These are phyloP conservation scores for Colletotrichum filicis DNA, from an alignment of 2,329 filamentous ascomycete species.

Conservation along the genomic window DNA sequence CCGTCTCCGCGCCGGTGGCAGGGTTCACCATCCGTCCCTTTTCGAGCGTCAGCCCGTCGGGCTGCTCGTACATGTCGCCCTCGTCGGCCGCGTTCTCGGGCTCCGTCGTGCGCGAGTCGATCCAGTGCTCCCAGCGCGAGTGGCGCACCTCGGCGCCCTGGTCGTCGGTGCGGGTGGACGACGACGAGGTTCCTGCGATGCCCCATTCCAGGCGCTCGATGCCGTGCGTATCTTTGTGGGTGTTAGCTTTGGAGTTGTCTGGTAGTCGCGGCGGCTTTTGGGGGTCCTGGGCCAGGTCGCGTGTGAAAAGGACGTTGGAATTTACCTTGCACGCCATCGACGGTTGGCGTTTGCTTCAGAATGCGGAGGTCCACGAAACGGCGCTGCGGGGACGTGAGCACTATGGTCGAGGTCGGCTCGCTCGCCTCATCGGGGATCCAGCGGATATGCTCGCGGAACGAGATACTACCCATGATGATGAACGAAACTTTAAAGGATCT, in stretches of 20 bases:
- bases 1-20: conserved; percentile 56
- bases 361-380: conserved; percentile 73
- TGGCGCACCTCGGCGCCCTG: conserved; percentile 43
- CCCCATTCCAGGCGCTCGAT: conserved; percentile 69
- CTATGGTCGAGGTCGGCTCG: conserved; percentile 73
- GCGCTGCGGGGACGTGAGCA: conserved; percentile 67
- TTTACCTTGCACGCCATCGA: conserved; percentile 27
- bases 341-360: conserved; percentile 38
- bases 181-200: conserved; percentile 67
- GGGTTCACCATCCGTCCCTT: conserved; percentile 70
- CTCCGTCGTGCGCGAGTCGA: conserved; percentile 62
- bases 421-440: conserved; percentile 62
- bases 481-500: too few relatives aligned
- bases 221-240: neutral
- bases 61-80: conserved; percentile 63
- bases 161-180: conserved; percentile 41
- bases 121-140: conserved; percentile 67
- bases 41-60: conserved; percentile 60
- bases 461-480: conserved; percentile 60
- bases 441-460: conserved; percentile 67
- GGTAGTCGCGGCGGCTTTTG: neutral
- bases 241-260: conserved; percentile 8
- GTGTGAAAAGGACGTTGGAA: neutral
- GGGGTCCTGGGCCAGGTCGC: neutral
- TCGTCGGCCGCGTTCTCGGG: conserved; percentile 59